Percentiles rank a stretch among this genome's conserved stretches.
phyloP scores from a whole-genome alignment of 2,329 filamentous ascomycete species.

The Camptophora hylomeconis region DNA sequence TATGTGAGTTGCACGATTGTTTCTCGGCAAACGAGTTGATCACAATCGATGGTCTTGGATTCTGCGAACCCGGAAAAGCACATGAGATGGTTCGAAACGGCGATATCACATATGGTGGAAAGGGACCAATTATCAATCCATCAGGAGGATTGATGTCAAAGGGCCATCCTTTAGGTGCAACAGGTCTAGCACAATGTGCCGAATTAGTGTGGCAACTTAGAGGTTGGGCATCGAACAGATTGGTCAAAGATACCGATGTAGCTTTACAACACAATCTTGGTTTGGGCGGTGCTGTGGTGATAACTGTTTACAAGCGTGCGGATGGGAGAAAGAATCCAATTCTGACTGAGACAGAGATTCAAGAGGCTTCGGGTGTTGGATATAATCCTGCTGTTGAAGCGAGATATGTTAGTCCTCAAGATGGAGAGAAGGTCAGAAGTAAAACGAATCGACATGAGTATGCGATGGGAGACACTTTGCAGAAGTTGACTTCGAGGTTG shows the following conservation, averaged over 20 bases:
- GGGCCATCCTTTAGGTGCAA: slow-evolving; percentile 86
- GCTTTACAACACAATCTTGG: slow-evolving; percentile 90
- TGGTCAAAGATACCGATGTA: slow-evolving; percentile 52
- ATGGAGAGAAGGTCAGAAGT: slow-evolving; percentile 56
- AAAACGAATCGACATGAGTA: slow-evolving; percentile 57
- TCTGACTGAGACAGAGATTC: slow-evolving; percentile 51
- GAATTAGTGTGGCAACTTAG: slow-evolving; percentile 94
- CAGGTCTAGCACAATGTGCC: slow-evolving; percentile 84
- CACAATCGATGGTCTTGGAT: slow-evolving; percentile 70
- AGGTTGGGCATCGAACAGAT: slow-evolving; percentile 88
- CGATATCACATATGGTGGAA: slow-evolving; percentile 82
- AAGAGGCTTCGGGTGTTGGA: slow-evolving; percentile 53
- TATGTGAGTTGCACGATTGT: slow-evolving; percentile 92
- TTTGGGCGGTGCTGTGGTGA: slow-evolving; percentile 77
- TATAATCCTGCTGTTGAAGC: slow-evolving; percentile 89
- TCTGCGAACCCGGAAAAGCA: slow-evolving; percentile 66
- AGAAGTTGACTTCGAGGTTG: slow-evolving; percentile 60
- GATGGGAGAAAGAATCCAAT: slow-evolving; percentile 52
- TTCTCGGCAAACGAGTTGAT: slow-evolving; percentile 94
- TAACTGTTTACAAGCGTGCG: slow-evolving; percentile 75
- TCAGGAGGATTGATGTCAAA: slow-evolving; percentile 92
- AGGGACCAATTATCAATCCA: slow-evolving; percentile 66
- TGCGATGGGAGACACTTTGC: slow-evolving; percentile 62
- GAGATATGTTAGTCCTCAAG: slow-evolving; percentile 68
- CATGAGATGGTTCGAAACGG: slow-evolving; percentile 79